Evolutionary conservation across 495 filamentous ascomycete species (phyloP).

Genomic region (Penicillium mononematosum): DNA sequence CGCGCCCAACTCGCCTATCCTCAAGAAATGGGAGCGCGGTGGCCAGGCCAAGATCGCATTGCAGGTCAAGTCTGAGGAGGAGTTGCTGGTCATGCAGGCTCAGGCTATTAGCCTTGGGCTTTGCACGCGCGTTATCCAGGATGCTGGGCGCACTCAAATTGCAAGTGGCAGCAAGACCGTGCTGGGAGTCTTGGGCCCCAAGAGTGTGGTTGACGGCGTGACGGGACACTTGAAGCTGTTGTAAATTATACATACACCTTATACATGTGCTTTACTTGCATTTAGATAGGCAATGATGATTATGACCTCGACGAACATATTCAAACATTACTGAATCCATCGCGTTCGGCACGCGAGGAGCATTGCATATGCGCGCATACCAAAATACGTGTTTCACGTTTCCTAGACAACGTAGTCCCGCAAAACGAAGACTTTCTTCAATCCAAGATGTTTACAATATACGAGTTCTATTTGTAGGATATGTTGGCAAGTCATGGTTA

Average conservation of each 20-base stretch:
- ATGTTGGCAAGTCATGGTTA: constrained; percentile 85
- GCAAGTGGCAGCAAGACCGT: constrained; percentile 89
- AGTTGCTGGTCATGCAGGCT: constrained; percentile 71
- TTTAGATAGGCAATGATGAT: constrained; percentile 25
- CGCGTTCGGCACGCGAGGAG: background rate
- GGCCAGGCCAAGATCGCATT: constrained; percentile 94
- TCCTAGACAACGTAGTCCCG: background rate
- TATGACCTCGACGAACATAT: constrained; percentile 27
- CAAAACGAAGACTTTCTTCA: background rate
- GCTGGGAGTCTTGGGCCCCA: constrained; percentile 84
- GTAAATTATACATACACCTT: constrained; percentile 41
- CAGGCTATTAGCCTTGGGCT: constrained; percentile 80
- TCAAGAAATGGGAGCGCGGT: constrained; percentile 75
- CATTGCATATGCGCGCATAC: too few species aligned
- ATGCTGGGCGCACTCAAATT: constrained; percentile 98
- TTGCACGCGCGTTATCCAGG: constrained; percentile 82
- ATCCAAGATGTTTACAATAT: background rate
- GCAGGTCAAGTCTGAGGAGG: constrained; percentile 78
- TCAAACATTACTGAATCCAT: background rate
- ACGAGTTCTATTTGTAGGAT: constrained; percentile 13
- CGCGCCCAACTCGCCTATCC: constrained; percentile 58
- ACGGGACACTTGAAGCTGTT: constrained; percentile 87
- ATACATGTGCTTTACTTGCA: constrained; percentile 10
- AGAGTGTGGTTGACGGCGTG: constrained; percentile 79
- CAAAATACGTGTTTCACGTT: background rate